Evolutionary conservation across 352 stramenopile genomes (phyloP), one percentile per base, ranked within the genome.

Genomic region (Globisporangium cederbergense): DNA sequence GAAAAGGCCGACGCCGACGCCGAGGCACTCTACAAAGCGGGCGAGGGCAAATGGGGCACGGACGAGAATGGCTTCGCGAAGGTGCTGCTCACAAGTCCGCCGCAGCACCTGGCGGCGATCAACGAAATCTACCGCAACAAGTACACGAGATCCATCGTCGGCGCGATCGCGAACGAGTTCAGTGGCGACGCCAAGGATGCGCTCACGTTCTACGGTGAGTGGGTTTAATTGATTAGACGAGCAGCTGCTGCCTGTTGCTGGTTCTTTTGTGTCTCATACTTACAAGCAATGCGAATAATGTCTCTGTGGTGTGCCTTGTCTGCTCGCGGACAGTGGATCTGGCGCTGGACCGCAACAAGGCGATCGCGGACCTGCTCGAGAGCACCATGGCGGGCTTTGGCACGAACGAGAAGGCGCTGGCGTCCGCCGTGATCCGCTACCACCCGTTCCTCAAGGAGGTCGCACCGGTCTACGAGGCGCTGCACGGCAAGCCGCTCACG

Each of bases 21-120:
- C 14, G 76, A 91, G 18, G 58, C 72, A 14, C 67, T 93, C 38
- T 93, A 91, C 74, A 90, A 90, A 28, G 79, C 85, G 4, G 85
- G 85, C 45, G 79, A 93, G 59, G 85, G 81, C 65, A 89, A 91
- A 67, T 91, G 79, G 79, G 82, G 82, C 58, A 93, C 82, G 47
- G 82, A 93, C 65, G 81, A 88, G 55, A 76, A 81, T 13, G 64
- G 49, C 3, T 91, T 93, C 64, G 70, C 83, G 32, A 90, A 89
- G 64, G 70, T 85, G 40, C 60, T 90, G 46, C 58, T 90, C 49
- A 60, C 78, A 11, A 90, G 78, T 57, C 81, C 82, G n/a, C 76
- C 79, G 2, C 60, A 81, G 71, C 81, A 91, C 66, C 38, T 93
- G 32, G 66, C 67, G 28, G 74, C 83, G 42, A 82, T 93, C 43